Conservation (phyloP, 2,329 filamentous ascomycete species). For the Chaetomium strumarium region DNA sequence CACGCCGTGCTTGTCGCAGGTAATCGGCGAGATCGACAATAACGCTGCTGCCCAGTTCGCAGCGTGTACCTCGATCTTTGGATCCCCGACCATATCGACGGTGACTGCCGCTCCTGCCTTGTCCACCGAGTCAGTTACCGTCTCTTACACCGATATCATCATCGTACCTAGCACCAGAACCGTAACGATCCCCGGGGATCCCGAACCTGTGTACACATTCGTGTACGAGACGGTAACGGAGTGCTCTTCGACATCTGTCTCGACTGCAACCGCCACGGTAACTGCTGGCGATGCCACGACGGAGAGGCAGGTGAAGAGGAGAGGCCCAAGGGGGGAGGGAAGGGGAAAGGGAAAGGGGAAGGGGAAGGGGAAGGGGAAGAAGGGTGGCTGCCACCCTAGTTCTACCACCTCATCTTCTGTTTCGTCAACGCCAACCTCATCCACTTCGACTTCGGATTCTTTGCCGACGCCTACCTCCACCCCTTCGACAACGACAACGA, state of each 20-base stretch:
- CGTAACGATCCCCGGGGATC: not conserved
- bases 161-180: conserved; percentile 11
- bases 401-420: no score
- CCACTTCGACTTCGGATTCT: not conserved
- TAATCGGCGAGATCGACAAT: conserved; percentile 1
- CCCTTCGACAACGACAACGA: not conserved
- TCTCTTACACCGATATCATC: conserved; percentile 8
- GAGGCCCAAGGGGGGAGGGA: no score
- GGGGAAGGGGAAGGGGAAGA: no score
- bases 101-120: not conserved
- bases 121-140: conserved; percentile 1
- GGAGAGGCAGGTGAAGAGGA: no score
- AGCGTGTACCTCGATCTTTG: conserved; percentile 3
- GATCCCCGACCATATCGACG: not conserved
- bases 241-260: conserved; percentile 2
- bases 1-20: conserved; percentile 1
- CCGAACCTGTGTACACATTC: not conserved
- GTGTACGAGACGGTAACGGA: not conserved
- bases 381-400: no score
- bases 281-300: no score
- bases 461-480: no score
- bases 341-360: no score
- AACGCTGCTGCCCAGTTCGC: not conserved
- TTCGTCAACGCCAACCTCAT: not conserved
- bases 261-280: no score